Conservation (phyloP, 1,284 basidiomycete genomes). For the Trichosporon sp. region DNA sequence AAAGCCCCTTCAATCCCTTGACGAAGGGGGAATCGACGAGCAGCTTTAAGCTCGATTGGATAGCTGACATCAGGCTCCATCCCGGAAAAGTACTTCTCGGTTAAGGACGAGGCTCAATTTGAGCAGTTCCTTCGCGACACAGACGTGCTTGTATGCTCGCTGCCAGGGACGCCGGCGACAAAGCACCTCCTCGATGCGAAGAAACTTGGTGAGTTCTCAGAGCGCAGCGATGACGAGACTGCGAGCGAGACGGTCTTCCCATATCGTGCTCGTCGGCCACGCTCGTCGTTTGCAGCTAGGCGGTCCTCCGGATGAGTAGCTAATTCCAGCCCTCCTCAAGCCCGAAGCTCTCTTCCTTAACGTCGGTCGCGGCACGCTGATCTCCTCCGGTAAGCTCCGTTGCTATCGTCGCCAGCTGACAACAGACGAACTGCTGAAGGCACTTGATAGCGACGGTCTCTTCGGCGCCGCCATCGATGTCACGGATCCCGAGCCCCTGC, state of each 20-base stretch:
- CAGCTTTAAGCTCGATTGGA: background rate
- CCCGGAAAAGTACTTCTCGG: conserved; percentile 41
- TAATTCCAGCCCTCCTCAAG: conserved; percentile 23
- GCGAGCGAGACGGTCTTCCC: too few relatives aligned
- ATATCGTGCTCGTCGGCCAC: too few relatives aligned
- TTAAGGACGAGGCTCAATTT: conserved; percentile 32
- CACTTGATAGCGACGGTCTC: conserved; percentile 26
- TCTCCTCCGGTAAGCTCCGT: conserved; percentile 22
- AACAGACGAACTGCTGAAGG: conserved; percentile 32
- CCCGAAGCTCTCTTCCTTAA: conserved; percentile 40
- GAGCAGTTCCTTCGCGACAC: conserved; percentile 36
- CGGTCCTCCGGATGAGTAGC: too few relatives aligned
- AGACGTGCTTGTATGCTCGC: conserved; percentile 40
- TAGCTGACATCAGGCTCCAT: conserved; percentile 26
- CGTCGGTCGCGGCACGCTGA: conserved; percentile 40
- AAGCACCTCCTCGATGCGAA: conserved; percentile 34
- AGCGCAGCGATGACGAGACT: background rate
- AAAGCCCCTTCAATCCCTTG: too few relatives aligned
- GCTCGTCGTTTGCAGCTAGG: too few relatives aligned
- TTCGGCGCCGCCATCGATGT: conserved; percentile 41
- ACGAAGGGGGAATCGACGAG: too few relatives aligned
- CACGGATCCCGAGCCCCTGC: conserved; percentile 43
- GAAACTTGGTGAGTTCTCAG: conserved; percentile 29
- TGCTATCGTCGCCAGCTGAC: background rate
- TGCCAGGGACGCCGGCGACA: conserved; percentile 41